phyloP scores from a whole-genome alignment of 129 eudicot species.

The Calendula officinalis region DNA sequence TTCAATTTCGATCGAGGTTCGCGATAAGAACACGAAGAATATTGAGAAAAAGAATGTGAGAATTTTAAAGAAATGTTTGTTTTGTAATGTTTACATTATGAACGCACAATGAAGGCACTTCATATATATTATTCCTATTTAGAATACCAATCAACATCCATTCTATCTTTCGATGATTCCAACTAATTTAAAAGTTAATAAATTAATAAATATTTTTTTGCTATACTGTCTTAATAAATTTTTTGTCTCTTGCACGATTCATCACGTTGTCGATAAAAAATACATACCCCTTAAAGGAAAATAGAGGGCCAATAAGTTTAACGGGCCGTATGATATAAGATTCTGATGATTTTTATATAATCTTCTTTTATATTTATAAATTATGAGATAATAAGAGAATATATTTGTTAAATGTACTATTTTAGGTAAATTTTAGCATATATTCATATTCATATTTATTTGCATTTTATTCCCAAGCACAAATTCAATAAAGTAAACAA shows the following conservation, averaged over 20 bases:
- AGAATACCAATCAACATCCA: conserved; percentile 44
- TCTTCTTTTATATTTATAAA: conserved; percentile 7
- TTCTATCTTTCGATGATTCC: conserved; percentile 37
- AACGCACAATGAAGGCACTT: conserved; percentile 33
- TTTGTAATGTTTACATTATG: conserved; percentile 26
- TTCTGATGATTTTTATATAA: neutral
- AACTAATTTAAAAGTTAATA: conserved; percentile 39
- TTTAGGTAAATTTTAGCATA: conserved; percentile 28
- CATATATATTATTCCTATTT: conserved; percentile 39
- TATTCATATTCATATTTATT: conserved; percentile 36
- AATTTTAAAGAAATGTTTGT: neutral
- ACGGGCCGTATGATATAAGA: conserved; percentile 22
- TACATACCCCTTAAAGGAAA: neutral
- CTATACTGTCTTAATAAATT: neutral
- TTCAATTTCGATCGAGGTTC: conserved; percentile 24
- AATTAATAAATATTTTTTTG: conserved; percentile 7
- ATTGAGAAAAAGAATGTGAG: conserved; percentile 8
- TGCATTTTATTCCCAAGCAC: conserved; percentile 39
- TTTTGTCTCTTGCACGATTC: conserved; percentile 31
- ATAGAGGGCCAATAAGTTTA: conserved; percentile 10
- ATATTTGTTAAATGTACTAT: conserved; percentile 21
- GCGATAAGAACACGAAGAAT: conserved; percentile 19
- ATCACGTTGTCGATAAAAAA: conserved; percentile 14
- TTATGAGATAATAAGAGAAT: conserved; percentile 31
- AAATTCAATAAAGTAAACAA: conserved; percentile 32